phyloP scores from a whole-genome alignment of 75 land plant genomes.

The Selaginella tamariscina region DNA sequence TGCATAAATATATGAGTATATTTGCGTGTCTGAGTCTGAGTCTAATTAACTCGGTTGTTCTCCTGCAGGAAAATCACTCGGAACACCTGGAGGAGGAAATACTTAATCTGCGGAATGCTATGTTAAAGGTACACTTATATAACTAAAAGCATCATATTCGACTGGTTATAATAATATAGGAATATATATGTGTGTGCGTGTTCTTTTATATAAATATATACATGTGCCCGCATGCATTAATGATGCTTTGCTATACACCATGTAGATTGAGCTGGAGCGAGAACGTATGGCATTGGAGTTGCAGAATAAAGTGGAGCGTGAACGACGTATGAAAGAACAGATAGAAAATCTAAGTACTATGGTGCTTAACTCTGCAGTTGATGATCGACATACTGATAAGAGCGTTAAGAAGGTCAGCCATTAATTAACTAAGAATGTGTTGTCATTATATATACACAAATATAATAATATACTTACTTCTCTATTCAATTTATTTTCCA shows the following conservation, averaged over 20 bases:
- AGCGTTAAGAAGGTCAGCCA: conserved; percentile 45
- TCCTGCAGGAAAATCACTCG: conserved; percentile 63
- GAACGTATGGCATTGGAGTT: conserved; percentile 87
- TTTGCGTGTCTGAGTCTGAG: no score
- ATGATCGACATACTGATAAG: conserved; percentile 40
- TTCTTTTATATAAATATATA: background rate
- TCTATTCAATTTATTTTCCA: conserved; percentile 5
- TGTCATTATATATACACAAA: background rate
- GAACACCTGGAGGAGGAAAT: conserved; percentile 83
- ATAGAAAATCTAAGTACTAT: conserved; percentile 85
- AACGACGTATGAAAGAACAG: conserved; percentile 63
- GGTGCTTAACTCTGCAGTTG: conserved; percentile 68
- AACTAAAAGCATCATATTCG: no score
- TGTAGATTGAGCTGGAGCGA: conserved; percentile 77
- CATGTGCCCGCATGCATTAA: background rate
- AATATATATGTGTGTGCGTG: background rate
- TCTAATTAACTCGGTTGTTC: no score
- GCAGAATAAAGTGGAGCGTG: conserved; percentile 71
- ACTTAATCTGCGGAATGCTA: conserved; percentile 63
- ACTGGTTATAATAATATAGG: no score
- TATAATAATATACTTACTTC: background rate
- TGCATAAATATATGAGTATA: no score
- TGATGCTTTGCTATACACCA: background rate
- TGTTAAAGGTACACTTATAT: conserved; percentile 50
- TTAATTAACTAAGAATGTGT: background rate